A percentile compares a stretch with the other conserved stretches of the same genome.
Evolutionary conservation across 805 yeast genomes (phyloP).

Genomic region (Yamadazyma nakazawae): DNA sequence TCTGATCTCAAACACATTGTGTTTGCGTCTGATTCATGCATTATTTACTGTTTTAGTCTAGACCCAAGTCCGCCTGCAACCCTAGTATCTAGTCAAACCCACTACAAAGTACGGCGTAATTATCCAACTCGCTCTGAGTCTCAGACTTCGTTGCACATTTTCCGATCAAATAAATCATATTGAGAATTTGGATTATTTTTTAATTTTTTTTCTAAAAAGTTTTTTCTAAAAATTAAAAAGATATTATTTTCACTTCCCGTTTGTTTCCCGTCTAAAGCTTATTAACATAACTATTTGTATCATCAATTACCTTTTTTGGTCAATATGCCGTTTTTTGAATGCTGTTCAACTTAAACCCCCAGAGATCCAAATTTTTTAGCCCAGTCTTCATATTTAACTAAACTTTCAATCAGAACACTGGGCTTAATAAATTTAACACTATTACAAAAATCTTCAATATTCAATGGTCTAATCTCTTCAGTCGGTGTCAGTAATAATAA

Average conservation of each 20-base stretch:
- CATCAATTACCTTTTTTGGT: neutral
- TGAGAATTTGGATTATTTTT: too few relatives aligned
- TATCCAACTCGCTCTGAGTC: neutral
- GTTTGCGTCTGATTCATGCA: neutral
- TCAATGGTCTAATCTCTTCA: conserved; percentile 74
- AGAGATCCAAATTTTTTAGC: conserved; percentile 81
- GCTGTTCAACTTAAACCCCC: conserved; percentile 43
- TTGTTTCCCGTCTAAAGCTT: neutral
- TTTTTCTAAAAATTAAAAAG: too few relatives aligned
- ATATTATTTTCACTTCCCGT: neutral
- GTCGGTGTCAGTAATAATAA: conserved; percentile 65
- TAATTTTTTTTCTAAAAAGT: too few relatives aligned
- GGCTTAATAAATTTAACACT: conserved; percentile 82
- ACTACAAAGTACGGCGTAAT: too few relatives aligned
- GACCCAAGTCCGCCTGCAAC: neutral
- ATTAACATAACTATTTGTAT: too few relatives aligned
- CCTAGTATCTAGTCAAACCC: neutral
- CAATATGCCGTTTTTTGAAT: too few relatives aligned
- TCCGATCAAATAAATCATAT: neutral
- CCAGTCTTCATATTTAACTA: conserved; percentile 84
- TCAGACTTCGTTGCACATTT: neutral
- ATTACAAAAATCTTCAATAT: conserved; percentile 65
- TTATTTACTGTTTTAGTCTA: neutral
- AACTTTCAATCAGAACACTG: conserved; percentile 80
- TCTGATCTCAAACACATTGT: neutral